These are phyloP conservation scores for Penicillium hesseltinei DNA, from an alignment of 2,329 filamentous ascomycete species.

Conservation along the genomic window DNA sequence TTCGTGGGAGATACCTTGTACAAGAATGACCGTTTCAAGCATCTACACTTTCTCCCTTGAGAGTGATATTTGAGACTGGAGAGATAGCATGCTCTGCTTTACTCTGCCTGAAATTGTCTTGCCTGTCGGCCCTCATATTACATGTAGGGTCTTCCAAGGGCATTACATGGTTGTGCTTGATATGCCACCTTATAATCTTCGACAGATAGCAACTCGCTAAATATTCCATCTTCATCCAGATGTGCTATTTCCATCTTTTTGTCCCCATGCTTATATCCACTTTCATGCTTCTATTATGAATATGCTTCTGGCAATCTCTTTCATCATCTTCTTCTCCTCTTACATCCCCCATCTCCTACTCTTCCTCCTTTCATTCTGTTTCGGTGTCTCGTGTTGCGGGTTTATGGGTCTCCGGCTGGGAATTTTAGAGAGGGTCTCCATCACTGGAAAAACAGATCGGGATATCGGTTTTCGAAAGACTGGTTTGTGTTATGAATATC, in stretches of 20 bases:
- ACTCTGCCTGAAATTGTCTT: neutral
- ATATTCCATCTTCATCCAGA: neutral
- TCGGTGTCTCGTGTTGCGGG: conserved; percentile 22
- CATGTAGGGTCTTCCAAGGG: neutral
- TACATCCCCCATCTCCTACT: neutral
- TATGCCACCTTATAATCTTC: neutral
- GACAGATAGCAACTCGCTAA: neutral
- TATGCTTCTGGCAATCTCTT: conserved; percentile 5
- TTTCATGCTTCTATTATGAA: conserved; percentile 9
- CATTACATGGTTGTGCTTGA: neutral
- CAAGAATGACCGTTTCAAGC: conserved; percentile 22
- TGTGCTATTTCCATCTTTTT: neutral
- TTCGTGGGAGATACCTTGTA: conserved; percentile 25
- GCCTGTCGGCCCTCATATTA: neutral
- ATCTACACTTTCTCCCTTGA: neutral
- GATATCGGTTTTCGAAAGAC: conserved; percentile 19
- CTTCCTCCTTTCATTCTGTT: conserved; percentile 2
- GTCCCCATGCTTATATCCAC: conserved; percentile 7
- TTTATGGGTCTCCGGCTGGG: conserved; percentile 28
- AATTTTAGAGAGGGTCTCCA: conserved; percentile 32
- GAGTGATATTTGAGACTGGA: neutral
- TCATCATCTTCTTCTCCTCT: conserved; percentile 1
- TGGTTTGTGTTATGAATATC: conserved; percentile 14
- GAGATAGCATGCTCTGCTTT: neutral
- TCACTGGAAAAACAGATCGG: conserved; percentile 37